A percentile compares a stretch with the other conserved stretches of the same genome.
Evolutionary conservation across 1,284 basidiomycete species (phyloP).

Genomic region (Cryptococcus sp.): DNA sequence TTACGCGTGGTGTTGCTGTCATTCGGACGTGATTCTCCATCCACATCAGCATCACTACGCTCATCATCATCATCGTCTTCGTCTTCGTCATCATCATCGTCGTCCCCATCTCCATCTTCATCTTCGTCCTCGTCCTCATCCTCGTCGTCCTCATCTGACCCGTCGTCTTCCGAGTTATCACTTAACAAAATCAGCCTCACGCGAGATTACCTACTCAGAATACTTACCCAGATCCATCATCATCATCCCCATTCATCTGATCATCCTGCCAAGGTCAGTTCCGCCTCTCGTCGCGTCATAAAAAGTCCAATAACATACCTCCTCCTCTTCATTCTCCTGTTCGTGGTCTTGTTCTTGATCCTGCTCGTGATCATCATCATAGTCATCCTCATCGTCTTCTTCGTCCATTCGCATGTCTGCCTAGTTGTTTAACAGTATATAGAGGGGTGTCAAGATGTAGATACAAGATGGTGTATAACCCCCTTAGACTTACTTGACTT

Average conservation of each 20-base stretch:
- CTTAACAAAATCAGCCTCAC: constrained; percentile 12
- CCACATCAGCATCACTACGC: constrained; percentile 11
- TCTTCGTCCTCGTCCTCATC: constrained; percentile 23
- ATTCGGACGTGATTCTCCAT: constrained; percentile 12
- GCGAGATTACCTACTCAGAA: constrained; percentile 11
- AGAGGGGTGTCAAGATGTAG: constrained; percentile 1
- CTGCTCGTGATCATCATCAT: constrained; percentile 26
- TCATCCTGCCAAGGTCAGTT: constrained; percentile 17
- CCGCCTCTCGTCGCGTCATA: constrained; percentile 12
- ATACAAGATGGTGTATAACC: too few species aligned
- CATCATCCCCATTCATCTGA: constrained; percentile 7
- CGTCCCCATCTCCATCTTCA: constrained; percentile 25
- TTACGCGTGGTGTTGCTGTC: neutral
- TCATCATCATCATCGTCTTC: constrained; percentile 16
- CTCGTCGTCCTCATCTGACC: constrained; percentile 24
- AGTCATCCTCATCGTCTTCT: constrained; percentile 43
- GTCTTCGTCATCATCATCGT: constrained; percentile 21
- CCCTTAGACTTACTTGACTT: too few species aligned
- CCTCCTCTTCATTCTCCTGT: constrained; percentile 14
- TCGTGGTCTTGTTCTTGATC: constrained; percentile 22
- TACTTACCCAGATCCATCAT: constrained; percentile 12
- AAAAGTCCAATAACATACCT: constrained; percentile 7
- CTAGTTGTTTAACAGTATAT: constrained; percentile 2
- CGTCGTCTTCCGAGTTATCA: constrained; percentile 20
- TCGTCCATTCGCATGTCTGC: constrained; percentile 35